These are phyloP conservation scores for Candida odintsovae DNA, from an alignment of 805 yeast genomes.

Conservation along the genomic window DNA sequence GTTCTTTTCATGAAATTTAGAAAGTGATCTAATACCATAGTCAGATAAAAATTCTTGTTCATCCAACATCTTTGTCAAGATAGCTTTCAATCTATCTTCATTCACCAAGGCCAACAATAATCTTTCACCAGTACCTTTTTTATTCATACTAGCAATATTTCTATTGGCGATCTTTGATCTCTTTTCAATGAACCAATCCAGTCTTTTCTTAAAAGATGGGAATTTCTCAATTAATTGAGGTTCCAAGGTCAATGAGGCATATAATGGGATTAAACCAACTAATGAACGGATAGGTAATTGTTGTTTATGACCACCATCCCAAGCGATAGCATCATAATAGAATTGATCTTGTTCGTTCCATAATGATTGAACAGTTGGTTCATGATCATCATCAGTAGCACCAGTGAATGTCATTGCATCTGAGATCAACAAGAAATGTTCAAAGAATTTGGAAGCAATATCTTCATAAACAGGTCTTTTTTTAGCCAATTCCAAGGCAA, in stretches of 20 bases:
- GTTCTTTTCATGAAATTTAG: constrained; percentile 77
- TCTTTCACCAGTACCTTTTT: constrained; percentile 75
- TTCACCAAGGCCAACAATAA: constrained; percentile 73
- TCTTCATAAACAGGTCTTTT: constrained; percentile 84
- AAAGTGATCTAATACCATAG: constrained; percentile 83
- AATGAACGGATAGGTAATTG: constrained; percentile 81
- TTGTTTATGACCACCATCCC: constrained; percentile 64
- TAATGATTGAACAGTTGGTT: constrained; percentile 52
- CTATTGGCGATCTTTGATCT: constrained; percentile 65
- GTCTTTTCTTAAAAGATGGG: constrained; percentile 76
- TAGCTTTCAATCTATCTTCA: constrained; percentile 70
- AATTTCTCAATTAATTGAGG: constrained; percentile 73
- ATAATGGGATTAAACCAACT: constrained; percentile 87
- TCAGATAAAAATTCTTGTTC: constrained; percentile 80
- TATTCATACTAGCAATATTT: constrained; percentile 79
- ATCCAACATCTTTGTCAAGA: constrained; percentile 75
- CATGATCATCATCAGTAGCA: constrained; percentile 23
- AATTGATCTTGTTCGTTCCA: constrained; percentile 91
- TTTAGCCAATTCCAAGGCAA: constrained; percentile 85
- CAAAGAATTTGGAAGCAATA: constrained; percentile 90
- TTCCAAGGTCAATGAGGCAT: constrained; percentile 83
- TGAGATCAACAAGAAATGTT: constrained; percentile 84
- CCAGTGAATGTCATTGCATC: constrained; percentile 82
- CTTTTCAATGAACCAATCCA: constrained; percentile 78
- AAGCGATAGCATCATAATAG: constrained; percentile 84